phyloP scores from a whole-genome alignment of 2,329 filamentous ascomycete genomes.

The Neonectria coccinea region DNA sequence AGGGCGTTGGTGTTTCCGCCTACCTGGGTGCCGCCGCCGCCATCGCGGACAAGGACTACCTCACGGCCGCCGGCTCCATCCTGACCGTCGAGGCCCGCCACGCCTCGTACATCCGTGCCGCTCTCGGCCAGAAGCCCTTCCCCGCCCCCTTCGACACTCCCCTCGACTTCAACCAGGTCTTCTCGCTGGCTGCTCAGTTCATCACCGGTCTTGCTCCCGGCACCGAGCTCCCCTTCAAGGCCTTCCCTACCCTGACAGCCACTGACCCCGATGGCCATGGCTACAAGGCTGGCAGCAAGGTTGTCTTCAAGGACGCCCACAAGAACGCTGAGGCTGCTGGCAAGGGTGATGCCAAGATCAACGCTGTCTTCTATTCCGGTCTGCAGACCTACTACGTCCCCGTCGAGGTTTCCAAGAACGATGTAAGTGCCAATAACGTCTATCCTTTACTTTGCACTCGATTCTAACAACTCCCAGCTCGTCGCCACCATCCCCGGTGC shows the following conservation, averaged over 20 bases:
- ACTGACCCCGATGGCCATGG: slow-evolving; percentile 41
- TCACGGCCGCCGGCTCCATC: slow-evolving; percentile 72
- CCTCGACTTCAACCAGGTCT: slow-evolving; percentile 69
- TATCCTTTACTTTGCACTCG: background rate
- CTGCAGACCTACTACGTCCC: slow-evolving; percentile 37
- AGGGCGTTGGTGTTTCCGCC: slow-evolving; percentile 73
- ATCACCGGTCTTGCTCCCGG: slow-evolving; percentile 70
- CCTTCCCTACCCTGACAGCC: slow-evolving; percentile 64
- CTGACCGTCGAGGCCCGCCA: slow-evolving; percentile 73
- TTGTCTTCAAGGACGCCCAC: slow-evolving; percentile 3
- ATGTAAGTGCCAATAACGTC: slow-evolving; percentile 29
- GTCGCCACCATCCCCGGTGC: slow-evolving; percentile 26
- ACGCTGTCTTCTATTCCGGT: slow-evolving; percentile 33
- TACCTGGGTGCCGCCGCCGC: slow-evolving; percentile 72
- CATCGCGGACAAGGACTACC: slow-evolving; percentile 69
- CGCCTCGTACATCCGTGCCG: slow-evolving; percentile 68
- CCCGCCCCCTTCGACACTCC: slow-evolving; percentile 71
- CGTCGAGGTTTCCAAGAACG: slow-evolving; percentile 17
- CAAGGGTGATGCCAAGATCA: slow-evolving; percentile 16
- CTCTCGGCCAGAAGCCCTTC: slow-evolving; percentile 63
- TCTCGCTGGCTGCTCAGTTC: slow-evolving; percentile 73
- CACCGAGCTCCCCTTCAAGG: slow-evolving; percentile 67
- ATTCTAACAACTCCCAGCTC: slow-evolving; percentile 30
- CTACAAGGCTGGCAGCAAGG: slow-evolving; percentile 41
- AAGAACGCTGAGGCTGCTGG: slow-evolving; percentile 16